phyloP scores from a whole-genome alignment of 2,329 filamentous ascomycete genomes.

The Graphiopsis chlorocephala region DNA sequence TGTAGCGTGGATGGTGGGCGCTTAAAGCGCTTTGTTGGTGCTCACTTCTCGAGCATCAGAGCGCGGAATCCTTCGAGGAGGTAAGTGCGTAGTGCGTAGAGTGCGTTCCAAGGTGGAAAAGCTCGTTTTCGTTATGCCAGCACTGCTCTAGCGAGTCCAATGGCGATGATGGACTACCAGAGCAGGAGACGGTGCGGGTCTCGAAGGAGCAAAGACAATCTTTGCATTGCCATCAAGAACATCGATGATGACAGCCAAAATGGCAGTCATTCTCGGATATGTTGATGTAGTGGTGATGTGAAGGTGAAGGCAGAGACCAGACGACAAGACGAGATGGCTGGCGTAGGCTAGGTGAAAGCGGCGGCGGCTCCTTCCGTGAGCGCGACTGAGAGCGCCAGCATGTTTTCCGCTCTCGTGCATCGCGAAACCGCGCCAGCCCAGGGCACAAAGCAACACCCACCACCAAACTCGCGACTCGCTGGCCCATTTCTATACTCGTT shows the following conservation, averaged over 20 bases:
- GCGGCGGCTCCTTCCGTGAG: slow-evolving; percentile 1
- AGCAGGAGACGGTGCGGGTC: neutral
- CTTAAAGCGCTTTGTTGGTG: neutral
- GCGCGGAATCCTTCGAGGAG: neutral
- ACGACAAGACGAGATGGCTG: neutral
- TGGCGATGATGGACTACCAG: neutral
- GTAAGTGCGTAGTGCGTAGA: neutral
- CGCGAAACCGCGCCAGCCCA: slow-evolving; percentile 3
- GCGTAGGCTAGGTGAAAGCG: neutral
- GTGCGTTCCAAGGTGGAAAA: neutral
- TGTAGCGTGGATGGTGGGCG: neutral
- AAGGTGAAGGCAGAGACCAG: neutral
- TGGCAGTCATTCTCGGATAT: neutral
- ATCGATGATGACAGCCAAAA: neutral
- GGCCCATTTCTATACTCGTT: neutral
- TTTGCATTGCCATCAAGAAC: neutral
- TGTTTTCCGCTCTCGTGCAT: slow-evolving; percentile 1
- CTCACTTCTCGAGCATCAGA: neutral
- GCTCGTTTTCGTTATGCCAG: neutral
- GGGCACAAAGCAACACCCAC: slow-evolving; percentile 1
- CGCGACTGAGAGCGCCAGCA: neutral
- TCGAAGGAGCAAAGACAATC: neutral
- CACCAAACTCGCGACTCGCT: neutral
- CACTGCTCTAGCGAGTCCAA: neutral
- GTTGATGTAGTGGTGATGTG: neutral